Conservation (phyloP, 208 protist genomes). For the Herpetomonas samuelpessoai region DNA sequence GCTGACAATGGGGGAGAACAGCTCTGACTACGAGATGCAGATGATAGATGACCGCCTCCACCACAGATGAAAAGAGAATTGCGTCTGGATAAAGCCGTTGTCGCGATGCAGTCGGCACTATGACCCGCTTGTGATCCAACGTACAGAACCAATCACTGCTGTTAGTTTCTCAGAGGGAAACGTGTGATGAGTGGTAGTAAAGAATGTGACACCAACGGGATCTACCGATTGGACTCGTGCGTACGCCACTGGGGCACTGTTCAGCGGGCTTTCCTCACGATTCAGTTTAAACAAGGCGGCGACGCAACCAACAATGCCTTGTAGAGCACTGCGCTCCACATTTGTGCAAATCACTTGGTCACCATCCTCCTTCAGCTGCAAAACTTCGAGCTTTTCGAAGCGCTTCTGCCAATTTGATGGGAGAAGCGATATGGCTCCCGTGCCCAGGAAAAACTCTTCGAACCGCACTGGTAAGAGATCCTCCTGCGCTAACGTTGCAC, state of each 20-base stretch:
- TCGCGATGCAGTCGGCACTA: not conserved
- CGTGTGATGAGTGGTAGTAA: conserved; percentile 73
- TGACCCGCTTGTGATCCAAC: conserved; percentile 72
- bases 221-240: conserved; percentile 69
- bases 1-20: too few species aligned
- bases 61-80: conserved; percentile 7
- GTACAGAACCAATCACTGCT: conserved; percentile 64
- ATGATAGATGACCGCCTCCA: too few species aligned
- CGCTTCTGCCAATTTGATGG: conserved; percentile 64
- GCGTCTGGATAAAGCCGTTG: not conserved
- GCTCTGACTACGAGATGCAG: too few species aligned
- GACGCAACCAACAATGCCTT: conserved; percentile 74
- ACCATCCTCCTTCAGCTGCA: conserved; percentile 62
- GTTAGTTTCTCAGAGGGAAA: conserved; percentile 68
- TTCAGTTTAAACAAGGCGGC: conserved; percentile 55
- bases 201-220: conserved; percentile 58
- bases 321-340: conserved; percentile 55
- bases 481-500: conserved; percentile 15
- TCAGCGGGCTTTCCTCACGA: conserved; percentile 36
- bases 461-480: conserved; percentile 35
- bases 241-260: conserved; percentile 51
- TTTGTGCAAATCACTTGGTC: conserved; percentile 39
- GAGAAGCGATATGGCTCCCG: conserved; percentile 50
- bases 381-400: conserved; percentile 60
- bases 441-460: conserved; percentile 71